Conservation (phyloP, 306 rosid species). For the Calophaca sinica region DNA sequence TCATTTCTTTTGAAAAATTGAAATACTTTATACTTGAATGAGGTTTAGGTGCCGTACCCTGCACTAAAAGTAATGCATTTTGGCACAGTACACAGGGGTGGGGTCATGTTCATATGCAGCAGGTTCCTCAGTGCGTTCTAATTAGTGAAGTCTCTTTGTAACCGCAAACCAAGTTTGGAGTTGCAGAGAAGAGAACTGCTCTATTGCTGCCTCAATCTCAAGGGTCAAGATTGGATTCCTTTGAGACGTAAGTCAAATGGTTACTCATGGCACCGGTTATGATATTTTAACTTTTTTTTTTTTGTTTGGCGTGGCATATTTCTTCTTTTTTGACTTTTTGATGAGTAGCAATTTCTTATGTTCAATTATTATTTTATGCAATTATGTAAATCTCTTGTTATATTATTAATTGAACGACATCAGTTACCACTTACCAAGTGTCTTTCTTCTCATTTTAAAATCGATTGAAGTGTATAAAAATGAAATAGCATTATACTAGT, state of each 20-base stretch:
- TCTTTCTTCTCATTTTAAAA: too few species aligned
- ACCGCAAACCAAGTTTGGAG: constrained; percentile 31
- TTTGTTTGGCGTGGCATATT: neutral
- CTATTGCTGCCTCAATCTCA: constrained; percentile 27
- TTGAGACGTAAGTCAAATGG: constrained; percentile 29
- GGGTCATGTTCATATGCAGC: constrained; percentile 3
- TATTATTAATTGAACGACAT: too few species aligned
- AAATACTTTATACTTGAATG: neutral
- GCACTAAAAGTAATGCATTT: constrained; percentile 47
- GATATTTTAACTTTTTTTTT: neutral
- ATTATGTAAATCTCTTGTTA: too few species aligned
- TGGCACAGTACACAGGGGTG: constrained; percentile 26
- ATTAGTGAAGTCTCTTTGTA: constrained; percentile 19
- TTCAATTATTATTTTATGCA: too few species aligned
- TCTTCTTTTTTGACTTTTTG: too few species aligned
- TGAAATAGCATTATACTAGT: too few species aligned
- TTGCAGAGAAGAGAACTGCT: constrained; percentile 12
- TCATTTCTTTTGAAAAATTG: neutral
- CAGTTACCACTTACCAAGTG: too few species aligned
- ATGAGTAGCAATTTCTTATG: too few species aligned
- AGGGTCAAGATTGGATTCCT: constrained; percentile 41
- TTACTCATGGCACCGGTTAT: constrained; percentile 17
- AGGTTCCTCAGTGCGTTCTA: constrained; percentile 20
- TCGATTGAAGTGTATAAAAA: too few species aligned
- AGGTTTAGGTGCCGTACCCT: constrained; percentile 39